phyloP scores from a whole-genome alignment of 1,284 basidiomycete species.

The Garcileccinum viscosum region DNA sequence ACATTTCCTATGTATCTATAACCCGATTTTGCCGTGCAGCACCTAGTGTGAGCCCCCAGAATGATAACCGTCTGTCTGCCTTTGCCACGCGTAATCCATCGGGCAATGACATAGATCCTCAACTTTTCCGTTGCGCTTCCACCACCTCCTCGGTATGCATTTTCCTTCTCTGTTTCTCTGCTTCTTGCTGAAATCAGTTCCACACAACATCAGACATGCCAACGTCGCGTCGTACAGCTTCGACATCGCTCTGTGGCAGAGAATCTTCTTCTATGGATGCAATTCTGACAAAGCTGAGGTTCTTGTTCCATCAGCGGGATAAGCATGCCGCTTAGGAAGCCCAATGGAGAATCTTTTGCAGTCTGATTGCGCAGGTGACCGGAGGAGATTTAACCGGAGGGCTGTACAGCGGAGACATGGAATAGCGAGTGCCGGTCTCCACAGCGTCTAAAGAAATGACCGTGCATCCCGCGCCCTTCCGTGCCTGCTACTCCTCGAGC shows the following conservation, averaged over 20 bases:
- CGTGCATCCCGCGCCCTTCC: neutral
- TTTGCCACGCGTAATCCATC: neutral
- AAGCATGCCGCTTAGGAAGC: too few species aligned
- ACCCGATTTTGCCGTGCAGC: neutral
- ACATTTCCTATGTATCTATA: too few species aligned
- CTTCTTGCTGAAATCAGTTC: neutral
- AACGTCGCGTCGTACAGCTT: neutral
- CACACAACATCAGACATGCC: neutral
- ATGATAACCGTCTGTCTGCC: neutral
- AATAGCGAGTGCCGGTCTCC: too few species aligned
- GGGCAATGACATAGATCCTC: neutral
- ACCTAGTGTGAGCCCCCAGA: neutral
- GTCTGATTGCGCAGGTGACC: too few species aligned
- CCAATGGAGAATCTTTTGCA: neutral
- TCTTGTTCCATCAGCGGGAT: too few species aligned
- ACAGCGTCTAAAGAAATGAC: neutral
- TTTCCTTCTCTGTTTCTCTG: too few species aligned
- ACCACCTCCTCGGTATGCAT: neutral
- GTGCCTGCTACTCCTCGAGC: constrained; percentile 26
- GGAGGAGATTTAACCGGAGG: neutral
- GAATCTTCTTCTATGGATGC: too few species aligned
- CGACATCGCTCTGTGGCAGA: too few species aligned
- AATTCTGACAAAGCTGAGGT: too few species aligned
- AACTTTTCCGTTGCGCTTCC: neutral
- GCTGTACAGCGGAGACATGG: neutral